A percentile compares a stretch with the other conserved stretches of the same genome.
These are phyloP conservation scores for Stemphylium beticola DNA, from an alignment of 2,329 filamentous ascomycete species.

Conservation along the genomic window DNA sequence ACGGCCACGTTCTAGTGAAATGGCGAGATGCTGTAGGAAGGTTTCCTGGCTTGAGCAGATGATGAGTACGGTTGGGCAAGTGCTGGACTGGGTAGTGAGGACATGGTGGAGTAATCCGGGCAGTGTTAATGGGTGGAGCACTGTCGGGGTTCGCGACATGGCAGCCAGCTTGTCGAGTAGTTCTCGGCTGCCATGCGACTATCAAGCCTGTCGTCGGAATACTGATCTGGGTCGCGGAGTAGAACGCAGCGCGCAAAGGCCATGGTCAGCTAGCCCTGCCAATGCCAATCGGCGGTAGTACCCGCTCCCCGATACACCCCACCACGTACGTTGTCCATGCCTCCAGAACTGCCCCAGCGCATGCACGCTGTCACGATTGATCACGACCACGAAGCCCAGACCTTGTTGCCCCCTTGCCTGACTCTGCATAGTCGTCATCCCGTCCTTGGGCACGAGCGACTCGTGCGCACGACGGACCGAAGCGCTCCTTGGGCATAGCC, in stretches of 20 bases:
- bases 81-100: slow-evolving; percentile 55
- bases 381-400: slow-evolving; percentile 27
- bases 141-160: slow-evolving; percentile 40
- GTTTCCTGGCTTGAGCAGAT: slow-evolving; percentile 69
- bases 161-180: neutral
- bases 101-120: slow-evolving; percentile 67
- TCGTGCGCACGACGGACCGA: slow-evolving; percentile 22
- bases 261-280: neutral
- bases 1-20: slow-evolving; percentile 51
- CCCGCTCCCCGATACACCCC: slow-evolving; percentile 15
- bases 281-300: slow-evolving; percentile 12
- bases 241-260: neutral
- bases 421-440: slow-evolving; percentile 34
- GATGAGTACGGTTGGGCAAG: slow-evolving; percentile 70
- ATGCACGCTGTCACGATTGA: slow-evolving; percentile 32
- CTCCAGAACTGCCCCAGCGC: slow-evolving; percentile 14
- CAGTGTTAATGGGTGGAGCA: slow-evolving; percentile 49
- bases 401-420: slow-evolving; percentile 23
- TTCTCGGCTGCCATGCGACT: slow-evolving; percentile 14
- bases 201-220: slow-evolving; percentile 10
- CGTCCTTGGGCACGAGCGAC: slow-evolving; percentile 19
- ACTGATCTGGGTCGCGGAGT: slow-evolving; percentile 3
- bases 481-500: slow-evolving; percentile 18
- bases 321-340: slow-evolving; percentile 12
- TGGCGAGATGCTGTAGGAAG: slow-evolving; percentile 67